A percentile compares a stretch with the other conserved stretches of the same genome.
Evolutionary conservation across 352 stramenopile species (phyloP).

Genomic region (Phytophthora tentaculata): DNA sequence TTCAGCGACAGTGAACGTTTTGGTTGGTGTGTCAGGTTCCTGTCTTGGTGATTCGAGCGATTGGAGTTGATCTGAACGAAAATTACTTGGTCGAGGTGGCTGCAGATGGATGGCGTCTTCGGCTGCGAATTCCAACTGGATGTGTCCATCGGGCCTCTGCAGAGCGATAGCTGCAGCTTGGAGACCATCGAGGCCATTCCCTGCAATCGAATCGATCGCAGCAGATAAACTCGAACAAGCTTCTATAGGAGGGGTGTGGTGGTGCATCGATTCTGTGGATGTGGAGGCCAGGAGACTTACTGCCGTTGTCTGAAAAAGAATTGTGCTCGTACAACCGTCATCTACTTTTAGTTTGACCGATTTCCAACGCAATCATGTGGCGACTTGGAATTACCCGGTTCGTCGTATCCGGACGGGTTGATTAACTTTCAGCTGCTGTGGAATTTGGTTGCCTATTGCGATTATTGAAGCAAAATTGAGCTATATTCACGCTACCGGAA

Average conservation of each 20-base stretch:
- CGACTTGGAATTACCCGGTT: constrained; percentile 14
- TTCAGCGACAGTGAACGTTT: neutral
- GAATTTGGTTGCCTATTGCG: neutral
- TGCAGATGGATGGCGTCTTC: constrained; percentile 44
- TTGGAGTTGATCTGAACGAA: constrained; percentile 9
- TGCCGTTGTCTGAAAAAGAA: neutral
- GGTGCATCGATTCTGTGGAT: constrained; percentile 21
- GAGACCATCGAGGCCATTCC: constrained; percentile 25
- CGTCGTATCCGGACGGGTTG: neutral
- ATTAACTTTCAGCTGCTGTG: neutral
- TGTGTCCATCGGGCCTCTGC: constrained; percentile 34
- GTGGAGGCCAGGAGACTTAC: neutral
- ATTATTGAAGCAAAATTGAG: constrained; percentile 10
- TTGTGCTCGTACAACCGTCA: constrained; percentile 16
- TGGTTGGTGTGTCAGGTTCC: neutral
- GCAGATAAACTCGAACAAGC: constrained; percentile 13
- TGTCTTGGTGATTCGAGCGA: constrained; percentile 6
- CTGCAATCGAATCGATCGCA: constrained; percentile 25
- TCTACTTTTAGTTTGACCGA: constrained; percentile 21
- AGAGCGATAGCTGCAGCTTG: constrained; percentile 27
- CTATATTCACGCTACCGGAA: constrained; percentile 7
- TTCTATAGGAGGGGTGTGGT: neutral
- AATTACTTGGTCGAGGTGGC: constrained; percentile 7
- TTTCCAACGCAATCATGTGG: constrained; percentile 9
- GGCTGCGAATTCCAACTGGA: constrained; percentile 40